phyloP scores from a whole-genome alignment of 768 basidiomycete species.

The Crassisporium funariophilum region DNA sequence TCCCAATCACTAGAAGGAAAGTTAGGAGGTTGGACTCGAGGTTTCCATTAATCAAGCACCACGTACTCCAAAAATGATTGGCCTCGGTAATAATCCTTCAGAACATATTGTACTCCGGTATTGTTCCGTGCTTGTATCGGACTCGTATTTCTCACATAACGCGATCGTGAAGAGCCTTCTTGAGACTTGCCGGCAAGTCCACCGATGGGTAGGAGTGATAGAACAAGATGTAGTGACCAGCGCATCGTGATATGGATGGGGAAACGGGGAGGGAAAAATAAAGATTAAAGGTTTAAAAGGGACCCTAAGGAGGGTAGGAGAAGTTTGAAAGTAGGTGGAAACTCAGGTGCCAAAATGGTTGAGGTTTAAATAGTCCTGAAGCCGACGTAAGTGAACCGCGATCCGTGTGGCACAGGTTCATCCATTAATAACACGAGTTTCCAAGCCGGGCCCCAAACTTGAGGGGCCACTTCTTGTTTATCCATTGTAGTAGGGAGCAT shows the following conservation, averaged over 20 bases:
- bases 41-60: neutral
- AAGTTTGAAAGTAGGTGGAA: constrained; percentile 7
- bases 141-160: constrained; percentile 24
- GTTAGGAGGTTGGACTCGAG: constrained; percentile 1
- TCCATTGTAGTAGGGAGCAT: too few relatives aligned
- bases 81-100: constrained; percentile 43
- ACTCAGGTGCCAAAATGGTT: constrained; percentile 4
- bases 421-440: neutral
- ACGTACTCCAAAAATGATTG: constrained; percentile 63
- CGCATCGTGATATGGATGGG: constrained; percentile 13
- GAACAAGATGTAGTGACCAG: constrained; percentile 16
- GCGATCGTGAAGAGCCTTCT: constrained; percentile 18
- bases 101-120: constrained; percentile 24
- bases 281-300: constrained; percentile 3
- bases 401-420: neutral
- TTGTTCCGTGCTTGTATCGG: constrained; percentile 22
- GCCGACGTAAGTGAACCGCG: too few relatives aligned
- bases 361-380: constrained; percentile 7
- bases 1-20: constrained; percentile 54
- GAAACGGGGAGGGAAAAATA: constrained; percentile 3
- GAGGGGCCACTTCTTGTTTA: too few relatives aligned
- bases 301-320: constrained; percentile 11
- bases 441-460: neutral
- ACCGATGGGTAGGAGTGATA: constrained; percentile 19
- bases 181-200: constrained; percentile 35